phyloP scores from a whole-genome alignment of 768 basidiomycete genomes.

The Leccinum barrowsii region DNA sequence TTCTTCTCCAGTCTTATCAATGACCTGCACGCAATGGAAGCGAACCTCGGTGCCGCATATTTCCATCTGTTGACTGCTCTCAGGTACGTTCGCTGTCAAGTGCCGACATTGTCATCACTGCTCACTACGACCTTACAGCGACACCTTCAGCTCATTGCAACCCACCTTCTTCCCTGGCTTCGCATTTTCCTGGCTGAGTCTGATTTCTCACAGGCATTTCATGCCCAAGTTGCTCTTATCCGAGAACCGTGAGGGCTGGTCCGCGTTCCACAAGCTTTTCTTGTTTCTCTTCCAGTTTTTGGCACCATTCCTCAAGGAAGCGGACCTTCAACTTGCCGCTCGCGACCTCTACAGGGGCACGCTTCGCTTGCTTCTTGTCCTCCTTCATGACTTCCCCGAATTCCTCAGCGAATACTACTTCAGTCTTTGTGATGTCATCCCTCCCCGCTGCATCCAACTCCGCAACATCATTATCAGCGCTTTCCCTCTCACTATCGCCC shows the following conservation, averaged over 20 bases:
- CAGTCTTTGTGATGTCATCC: conserved; percentile 90
- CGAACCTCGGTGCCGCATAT: conserved; percentile 83
- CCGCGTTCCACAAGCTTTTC: conserved; percentile 92
- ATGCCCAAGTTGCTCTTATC: conserved; percentile 92
- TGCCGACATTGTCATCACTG: neutral
- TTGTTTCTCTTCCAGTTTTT: conserved; percentile 95
- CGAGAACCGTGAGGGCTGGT: conserved; percentile 93
- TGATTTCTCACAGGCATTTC: conserved; percentile 94
- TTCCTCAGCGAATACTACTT: conserved; percentile 97
- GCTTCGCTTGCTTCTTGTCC: conserved; percentile 85
- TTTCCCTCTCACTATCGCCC: conserved; percentile 75
- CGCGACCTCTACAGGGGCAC: conserved; percentile 89
- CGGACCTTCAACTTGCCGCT: conserved; percentile 74
- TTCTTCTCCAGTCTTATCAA: conserved; percentile 97
- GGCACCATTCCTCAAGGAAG: conserved; percentile 82
- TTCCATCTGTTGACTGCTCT: conserved; percentile 85
- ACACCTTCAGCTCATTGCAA: conserved; percentile 93
- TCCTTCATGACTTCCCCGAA: conserved; percentile 98
- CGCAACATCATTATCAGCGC: conserved; percentile 96
- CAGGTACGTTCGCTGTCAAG: conserved; percentile 47
- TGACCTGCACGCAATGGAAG: conserved; percentile 85
- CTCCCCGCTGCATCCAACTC: conserved; percentile 89
- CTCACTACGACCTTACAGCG: conserved; percentile 44
- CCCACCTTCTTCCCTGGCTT: conserved; percentile 97
- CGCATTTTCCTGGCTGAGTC: conserved; percentile 96